Conservation (phyloP, 805 yeast genomes). For the Huiozyma sinensis region DNA sequence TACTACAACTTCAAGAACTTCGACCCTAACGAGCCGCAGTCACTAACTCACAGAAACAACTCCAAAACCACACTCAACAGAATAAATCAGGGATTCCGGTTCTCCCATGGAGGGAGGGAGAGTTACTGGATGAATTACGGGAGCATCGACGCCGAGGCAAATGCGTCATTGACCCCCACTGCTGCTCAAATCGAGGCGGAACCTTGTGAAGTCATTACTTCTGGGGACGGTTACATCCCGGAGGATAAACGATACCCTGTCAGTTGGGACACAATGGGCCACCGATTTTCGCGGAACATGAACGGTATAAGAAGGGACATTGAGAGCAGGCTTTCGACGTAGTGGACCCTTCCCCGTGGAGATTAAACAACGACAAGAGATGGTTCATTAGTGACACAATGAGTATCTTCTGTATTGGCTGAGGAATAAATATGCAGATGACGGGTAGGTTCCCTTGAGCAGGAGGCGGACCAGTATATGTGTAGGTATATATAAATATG, state of each 20-base stretch:
- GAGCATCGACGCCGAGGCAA: constrained; percentile 4
- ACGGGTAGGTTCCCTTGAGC: neutral
- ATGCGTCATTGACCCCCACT: neutral
- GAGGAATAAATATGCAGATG: neutral
- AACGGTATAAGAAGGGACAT: constrained; percentile 13
- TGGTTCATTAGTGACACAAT: too few relatives aligned
- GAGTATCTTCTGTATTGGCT: neutral
- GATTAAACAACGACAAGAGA: neutral
- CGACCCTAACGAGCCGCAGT: constrained; percentile 51
- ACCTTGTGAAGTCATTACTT: constrained; percentile 19
- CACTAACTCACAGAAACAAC: constrained; percentile 53
- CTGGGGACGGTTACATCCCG: constrained; percentile 17
- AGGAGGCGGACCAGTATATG: neutral
- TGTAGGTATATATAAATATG: neutral
- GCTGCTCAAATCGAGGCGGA: constrained; percentile 7
- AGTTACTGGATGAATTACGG: constrained; percentile 64
- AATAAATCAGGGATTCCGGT: constrained; percentile 74
- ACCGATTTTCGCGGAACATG: constrained; percentile 19
- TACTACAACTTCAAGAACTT: constrained; percentile 72
- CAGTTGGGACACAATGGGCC: constrained; percentile 20
- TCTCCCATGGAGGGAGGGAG: constrained; percentile 63
- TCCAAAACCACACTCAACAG: constrained; percentile 54
- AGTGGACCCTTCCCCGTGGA: neutral
- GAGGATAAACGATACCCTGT: constrained; percentile 28
- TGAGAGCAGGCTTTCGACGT: constrained; percentile 6